phyloP scores from a whole-genome alignment of 2,329 filamentous ascomycete species.

The Clarireedia monteithiana region DNA sequence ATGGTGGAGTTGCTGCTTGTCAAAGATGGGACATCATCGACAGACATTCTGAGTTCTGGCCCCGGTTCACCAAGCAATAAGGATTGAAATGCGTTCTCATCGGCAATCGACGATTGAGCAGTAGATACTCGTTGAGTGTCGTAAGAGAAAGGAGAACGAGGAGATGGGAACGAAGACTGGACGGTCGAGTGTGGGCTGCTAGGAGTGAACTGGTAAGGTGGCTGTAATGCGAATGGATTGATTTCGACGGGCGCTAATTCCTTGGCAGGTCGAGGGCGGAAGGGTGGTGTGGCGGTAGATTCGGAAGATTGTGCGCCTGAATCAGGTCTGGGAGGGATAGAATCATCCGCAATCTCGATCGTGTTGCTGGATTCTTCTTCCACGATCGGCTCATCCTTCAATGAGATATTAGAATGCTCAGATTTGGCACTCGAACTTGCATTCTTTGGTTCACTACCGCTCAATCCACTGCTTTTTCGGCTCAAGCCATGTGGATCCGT shows the following conservation, averaged over 20 bases:
- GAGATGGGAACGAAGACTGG: conserved; percentile 51
- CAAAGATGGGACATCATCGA: conserved; percentile 66
- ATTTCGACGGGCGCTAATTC: conserved; percentile 46
- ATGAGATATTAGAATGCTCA: conserved; percentile 41
- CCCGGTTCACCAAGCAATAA: conserved; percentile 66
- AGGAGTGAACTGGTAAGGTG: conserved; percentile 37
- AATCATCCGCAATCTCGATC: conserved; percentile 34
- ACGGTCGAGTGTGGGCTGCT: conserved; percentile 58
- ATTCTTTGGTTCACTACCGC: conserved; percentile 33
- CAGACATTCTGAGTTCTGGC: conserved; percentile 62
- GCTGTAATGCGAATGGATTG: conserved; percentile 34
- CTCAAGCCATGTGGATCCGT: conserved; percentile 29
- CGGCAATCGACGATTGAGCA: conserved; percentile 64
- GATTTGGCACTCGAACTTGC: conserved; percentile 34
- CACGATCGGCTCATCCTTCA: conserved; percentile 44
- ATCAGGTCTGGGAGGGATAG: conserved; percentile 30
- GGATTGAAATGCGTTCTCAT: conserved; percentile 64
- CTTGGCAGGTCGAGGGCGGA: conserved; percentile 24
- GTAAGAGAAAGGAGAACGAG: conserved; percentile 59
- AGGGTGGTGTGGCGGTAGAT: conserved; percentile 26
- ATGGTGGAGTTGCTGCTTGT: conserved; percentile 73
- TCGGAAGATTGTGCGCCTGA: conserved; percentile 30
- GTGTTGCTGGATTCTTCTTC: conserved; percentile 36
- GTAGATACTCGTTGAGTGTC: conserved; percentile 68
- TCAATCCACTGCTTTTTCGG: conserved; percentile 40